Evolutionary conservation across 164 flowering plant species (phyloP), one percentile per base, ranked within the genome.

Genomic region (Protea cynaroides): DNA sequence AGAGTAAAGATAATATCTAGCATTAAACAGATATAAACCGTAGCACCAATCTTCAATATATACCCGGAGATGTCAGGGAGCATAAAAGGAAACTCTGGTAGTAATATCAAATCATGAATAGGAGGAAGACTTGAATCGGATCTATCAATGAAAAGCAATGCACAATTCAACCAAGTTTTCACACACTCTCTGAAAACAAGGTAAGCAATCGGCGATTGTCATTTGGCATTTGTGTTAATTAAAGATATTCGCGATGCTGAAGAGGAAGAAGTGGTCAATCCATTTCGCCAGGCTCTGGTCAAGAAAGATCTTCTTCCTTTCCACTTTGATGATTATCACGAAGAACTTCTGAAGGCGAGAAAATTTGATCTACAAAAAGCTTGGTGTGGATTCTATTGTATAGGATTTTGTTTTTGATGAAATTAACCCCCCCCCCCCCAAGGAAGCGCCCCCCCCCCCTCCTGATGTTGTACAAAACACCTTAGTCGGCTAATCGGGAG

Each of bases 291-390:
- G 70, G 75, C 68, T 7, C 65, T 90, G 82, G 40, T 85, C 59
- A 73, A 73, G 0, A 79, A 64, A 53, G 86, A 85, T 75, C 60
- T 84, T 74, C 92, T 90, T 65, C 97, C 89, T 0, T 40, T 74
- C 70, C 76, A 71, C 3, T 89, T 79, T 56, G 93, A 86, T 79
- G 87, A 88, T 78, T 90, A 88, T 63, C 97, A 90, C 59, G 83
- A 81, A 17, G 87, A 92, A 71, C 87, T 89, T 72, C 70, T 89
- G 64, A 89, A 83, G 70, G 90, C 92, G 61, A 85, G 96, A 70
- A 85, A 87, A 71, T 87, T 87, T 81, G 92, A 89, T 65, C 71
- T 81, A 58, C 91, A 84, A 58, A 84, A 82, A 76, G 69, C 93
- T 25, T 65, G 78, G 82, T 24, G 84, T 75, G 36, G 93, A 89